Evolutionary conservation across 1,284 basidiomycete species (phyloP), one percentile per base, ranked within the genome.

Genomic region (Hemileccinum hortonii): DNA sequence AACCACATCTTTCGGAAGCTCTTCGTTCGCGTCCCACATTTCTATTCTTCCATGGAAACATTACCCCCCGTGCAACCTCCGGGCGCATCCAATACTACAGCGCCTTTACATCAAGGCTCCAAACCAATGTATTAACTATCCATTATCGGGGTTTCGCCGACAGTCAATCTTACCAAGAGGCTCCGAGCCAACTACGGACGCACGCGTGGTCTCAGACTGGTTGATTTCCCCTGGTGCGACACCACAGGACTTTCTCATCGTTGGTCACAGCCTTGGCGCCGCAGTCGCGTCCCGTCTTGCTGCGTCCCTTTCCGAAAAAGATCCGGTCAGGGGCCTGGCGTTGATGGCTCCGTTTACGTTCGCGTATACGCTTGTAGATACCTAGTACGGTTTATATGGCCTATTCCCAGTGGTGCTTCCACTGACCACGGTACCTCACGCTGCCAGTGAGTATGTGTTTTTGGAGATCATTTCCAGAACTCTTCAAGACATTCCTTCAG

Each of bases 121-220:
- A 76, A 19, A 81, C 79, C 16, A 97, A 96, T 65, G 86, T 97
- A 2, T 70, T 97, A 19, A 86, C 84, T 0, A 83, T 92, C 41
- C 94, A 97, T 70, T 96, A 96, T 66, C 83, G 93, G n/a, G 95
- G 95, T 0, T 98, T 90, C 61, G 95, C 78, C 0, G 94, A 98
- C 65, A 94, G 92, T 50, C 79, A n/a, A n/a, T n/a, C n/a, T n/a
- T n/a, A n/a, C n/a, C n/a, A 82, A 1, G 92, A 94, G 1, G 69
- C 67, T 1, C 94, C 94, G 0, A 83, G 80, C 11, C 88, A 95
- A 66, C 82, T 0, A 70, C 70, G 4, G 96, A 98, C 64, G 93
- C 92, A 2, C 76, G 83, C 24, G 79, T 91, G 0, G 90, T 87
- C 0, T 97, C 86, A 80, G 81, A 92, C 59, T 96, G 88, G 86